Base-by-base conservation (phyloP, 1,284 basidiomycete genomes). In the Ganoderma sinense region DNA sequence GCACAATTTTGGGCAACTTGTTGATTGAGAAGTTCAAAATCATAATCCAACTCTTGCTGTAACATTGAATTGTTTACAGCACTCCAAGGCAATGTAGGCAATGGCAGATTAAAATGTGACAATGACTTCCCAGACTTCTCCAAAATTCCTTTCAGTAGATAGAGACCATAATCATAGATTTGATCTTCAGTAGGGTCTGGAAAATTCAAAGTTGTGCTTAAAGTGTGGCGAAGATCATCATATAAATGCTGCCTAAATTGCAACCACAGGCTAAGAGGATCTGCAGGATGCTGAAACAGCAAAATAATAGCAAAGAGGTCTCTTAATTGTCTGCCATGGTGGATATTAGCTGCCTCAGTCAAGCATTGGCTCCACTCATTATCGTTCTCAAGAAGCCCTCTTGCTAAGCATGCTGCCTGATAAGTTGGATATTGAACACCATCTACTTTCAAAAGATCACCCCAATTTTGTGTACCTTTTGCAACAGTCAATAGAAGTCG, bases 331-430 rank as follows among this genome's bases (percentile, higher is more conserved):
- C 31, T 31, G 0, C 84, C 86, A 4, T 80, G 82, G 51, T 85
- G 80, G 78, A 86, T 84, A 0, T 65, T 62, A 29, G 75, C 59
- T 13, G 86, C 86, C 68, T 88, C 85, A 31, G 73, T 26, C 0
- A 87, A 73, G 66, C 85, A 86, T 5, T 71, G 69, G 0, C 76
- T 31, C 84, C 84, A 86, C 71, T 87, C 84, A 0, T n/a, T n/a
- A 77, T 87, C 84, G 78, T 86, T 81, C 61, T 85, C 77, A 0
- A 87, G 73, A 0, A 88, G 76, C 0, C 85, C 85, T 3, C 74
- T 67, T 8, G 81, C 83, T 53, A 82, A 60, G 62, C 84, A 87
- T 10, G 83, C 83, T 7, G 77, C 79, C 36, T 77, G 71, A 36
- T 48, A 80, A 78, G 4, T 77, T 74, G 0, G 45, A n/a, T 48